Evolutionary conservation across 176 grass and related monocot species (phyloP), one percentile per base, ranked within the genome.

Genomic region (Triticum aestivum): DNA sequence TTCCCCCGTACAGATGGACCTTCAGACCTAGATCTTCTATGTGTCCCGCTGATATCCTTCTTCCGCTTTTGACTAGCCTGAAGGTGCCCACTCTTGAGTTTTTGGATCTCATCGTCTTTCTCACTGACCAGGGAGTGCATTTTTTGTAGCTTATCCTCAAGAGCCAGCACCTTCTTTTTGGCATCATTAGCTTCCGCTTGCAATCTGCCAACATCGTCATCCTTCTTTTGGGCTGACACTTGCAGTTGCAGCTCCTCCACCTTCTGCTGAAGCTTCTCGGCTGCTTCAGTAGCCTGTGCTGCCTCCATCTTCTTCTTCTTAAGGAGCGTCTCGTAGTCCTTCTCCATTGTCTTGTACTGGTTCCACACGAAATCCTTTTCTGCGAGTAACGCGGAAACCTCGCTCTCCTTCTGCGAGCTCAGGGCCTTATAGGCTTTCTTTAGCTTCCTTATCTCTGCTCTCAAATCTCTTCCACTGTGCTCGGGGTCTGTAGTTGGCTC

Each of bases 351-450:
- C 26, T 85, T 95, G 9, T 83, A 71, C 73, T 95, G 93, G 27
- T 95, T 87, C 91, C 88, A 92, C 7, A 87, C 84, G 80, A 95
- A 95, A 79, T 73, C 78, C 1, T 84, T 91, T 77, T 91, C 84
- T 80, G 86, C 77, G 13, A 64, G 15, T 77, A 95, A 37, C 18
- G 86, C 72, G 66, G 73, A 90, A 37, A 92, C 68, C 27, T 91
- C 88, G 15, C 51, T 78, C 2, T 95, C 83, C 86, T 92, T 95
- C 27, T 85, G 65, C 8, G 69, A 87, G 61, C 54, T 86, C 78
- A 93, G 54, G 9, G 44, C 80, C 34, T 81, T 89, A 45, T 84
- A 95, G 61, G 86, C 84, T 29, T 82, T 64, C 66, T 95, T 91
- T 39, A 91, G 69, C 61, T 89, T 89, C 79, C 24, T 65, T 44